Conservation (phyloP, 495 filamentous ascomycete genomes). For the Penicillium canescens region DNA sequence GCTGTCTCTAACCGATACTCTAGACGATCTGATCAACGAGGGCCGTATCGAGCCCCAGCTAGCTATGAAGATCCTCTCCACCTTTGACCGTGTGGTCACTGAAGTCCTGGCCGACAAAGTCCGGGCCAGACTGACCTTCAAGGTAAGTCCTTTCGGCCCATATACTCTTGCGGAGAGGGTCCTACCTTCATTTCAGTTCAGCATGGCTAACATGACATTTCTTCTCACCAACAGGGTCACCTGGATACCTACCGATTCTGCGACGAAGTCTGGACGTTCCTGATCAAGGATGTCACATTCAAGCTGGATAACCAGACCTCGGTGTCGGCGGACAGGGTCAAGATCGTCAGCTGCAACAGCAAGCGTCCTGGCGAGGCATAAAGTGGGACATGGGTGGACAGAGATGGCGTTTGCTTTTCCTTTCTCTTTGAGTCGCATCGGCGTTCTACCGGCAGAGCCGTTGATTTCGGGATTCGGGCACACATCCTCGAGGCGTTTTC, state of each 20-base stretch:
- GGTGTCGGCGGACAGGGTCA: constrained; percentile 77
- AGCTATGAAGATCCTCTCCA: constrained; percentile 93
- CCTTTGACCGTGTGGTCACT: constrained; percentile 88
- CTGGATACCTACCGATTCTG: constrained; percentile 99
- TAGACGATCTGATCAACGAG: constrained; percentile 92
- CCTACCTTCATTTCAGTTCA: neutral
- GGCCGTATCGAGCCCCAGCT: constrained; percentile 95
- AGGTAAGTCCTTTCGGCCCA: constrained; percentile 62
- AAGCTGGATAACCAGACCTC: constrained; percentile 81
- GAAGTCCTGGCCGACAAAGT: constrained; percentile 89
- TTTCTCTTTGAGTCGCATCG: constrained; percentile 12
- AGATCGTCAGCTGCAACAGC: constrained; percentile 95
- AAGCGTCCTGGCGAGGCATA: constrained; percentile 76
- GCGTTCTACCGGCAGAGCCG: constrained; percentile 20
- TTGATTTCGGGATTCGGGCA: constrained; percentile 5
- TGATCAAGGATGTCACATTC: constrained; percentile 97
- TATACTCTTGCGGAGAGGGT: neutral
- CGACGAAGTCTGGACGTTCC: constrained; percentile 99
- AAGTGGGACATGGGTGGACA: neutral
- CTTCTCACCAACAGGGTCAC: constrained; percentile 65
- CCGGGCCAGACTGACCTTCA: constrained; percentile 88
- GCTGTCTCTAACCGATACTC: constrained; percentile 86
- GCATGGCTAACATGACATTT: constrained; percentile 13
- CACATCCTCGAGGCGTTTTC: constrained; percentile 4
- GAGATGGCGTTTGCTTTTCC: constrained; percentile 16